Base-by-base conservation (phyloP, 352 stramenopile species). In the Blastocystis sp. region DNA sequence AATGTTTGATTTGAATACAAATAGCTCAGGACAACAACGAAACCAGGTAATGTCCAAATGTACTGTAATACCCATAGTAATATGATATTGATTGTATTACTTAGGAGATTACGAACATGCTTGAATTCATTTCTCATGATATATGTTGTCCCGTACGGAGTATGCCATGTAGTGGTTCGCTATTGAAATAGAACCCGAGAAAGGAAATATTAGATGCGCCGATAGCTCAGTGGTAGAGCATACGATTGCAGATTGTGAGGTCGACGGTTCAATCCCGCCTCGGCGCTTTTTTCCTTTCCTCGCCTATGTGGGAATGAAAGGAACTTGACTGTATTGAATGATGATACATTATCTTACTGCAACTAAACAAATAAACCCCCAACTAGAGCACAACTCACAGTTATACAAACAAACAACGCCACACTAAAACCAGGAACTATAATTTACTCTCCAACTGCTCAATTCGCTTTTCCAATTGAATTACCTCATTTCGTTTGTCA, bases 31-130 rank as follows among this genome's bases (percentile, higher is more conserved):
- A 84, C 53, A n/a, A 84, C 73, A 13, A 84, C 73, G 68, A 84
- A 84, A 2, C 73, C 73, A 30, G 73, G 73, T 40, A 84, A 66
- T 37, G 73, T 84, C 73, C 73, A 84, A 27, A 84, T 68, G 53
- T 84, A 84, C 73, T 84, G 73, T 27, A 84, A 68, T 53, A 84
- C 68, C 73, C 73, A 84, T 5, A 84, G 73, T 69, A 84, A 30
- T 42, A 84, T 37, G 30, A 84, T 84, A 44, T 84, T 84, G 53
- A 84, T 84, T 66, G 59, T 66, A 42, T 84, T 84, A 44, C 73
- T 84, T n/a, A 84, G 44, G 54, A 68, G 68, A 57, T 84, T 84
- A 56, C 73, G 73, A 66, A 84, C 73, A 66, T 69, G 56, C 59
- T 84, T 84, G 54, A 84, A 68, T 84, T 64, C 73, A n/a, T 56